Percentiles rank a stretch among this genome's conserved stretches.
Conservation (phyloP, 441 rosid genomes). For the Populus trichocarpa region DNA sequence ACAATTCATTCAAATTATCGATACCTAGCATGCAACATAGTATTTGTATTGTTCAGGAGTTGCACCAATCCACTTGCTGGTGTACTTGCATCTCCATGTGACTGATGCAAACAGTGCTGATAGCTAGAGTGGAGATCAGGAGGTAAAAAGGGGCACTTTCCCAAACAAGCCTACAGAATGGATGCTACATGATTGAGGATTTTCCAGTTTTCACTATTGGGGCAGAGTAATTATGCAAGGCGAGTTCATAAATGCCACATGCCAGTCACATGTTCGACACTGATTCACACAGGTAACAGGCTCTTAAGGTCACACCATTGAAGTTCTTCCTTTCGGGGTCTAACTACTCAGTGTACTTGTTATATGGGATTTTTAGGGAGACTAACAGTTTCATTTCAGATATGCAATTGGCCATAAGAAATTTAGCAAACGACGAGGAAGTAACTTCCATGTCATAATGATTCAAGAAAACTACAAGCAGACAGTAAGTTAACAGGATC, state of each 20-base stretch:
- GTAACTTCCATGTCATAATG: not conserved
- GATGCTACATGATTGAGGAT: not conserved
- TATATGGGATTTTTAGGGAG: not conserved
- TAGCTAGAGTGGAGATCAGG: not conserved
- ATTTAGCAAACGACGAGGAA: not conserved
- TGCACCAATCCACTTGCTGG: not conserved
- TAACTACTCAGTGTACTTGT: not conserved
- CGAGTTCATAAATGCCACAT: not conserved
- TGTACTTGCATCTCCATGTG: not conserved
- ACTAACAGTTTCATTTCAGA: not conserved
- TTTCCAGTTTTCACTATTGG: not conserved
- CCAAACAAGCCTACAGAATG: not conserved
- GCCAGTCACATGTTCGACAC: not conserved
- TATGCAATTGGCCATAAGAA: not conserved
- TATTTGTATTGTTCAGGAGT: not conserved
- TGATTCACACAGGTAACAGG: not conserved
- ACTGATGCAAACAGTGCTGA: not conserved
- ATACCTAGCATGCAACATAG: not conserved
- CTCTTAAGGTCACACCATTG: not conserved
- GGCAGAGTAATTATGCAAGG: not conserved
- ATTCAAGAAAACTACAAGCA: not conserved
- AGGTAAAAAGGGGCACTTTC: not conserved
- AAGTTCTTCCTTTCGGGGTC: not conserved
- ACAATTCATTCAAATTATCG: not conserved
- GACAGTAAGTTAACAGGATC: not conserved